Base-by-base conservation (phyloP, 192 early-diverging fungal genomes). In the Backusella macrospora region DNA sequence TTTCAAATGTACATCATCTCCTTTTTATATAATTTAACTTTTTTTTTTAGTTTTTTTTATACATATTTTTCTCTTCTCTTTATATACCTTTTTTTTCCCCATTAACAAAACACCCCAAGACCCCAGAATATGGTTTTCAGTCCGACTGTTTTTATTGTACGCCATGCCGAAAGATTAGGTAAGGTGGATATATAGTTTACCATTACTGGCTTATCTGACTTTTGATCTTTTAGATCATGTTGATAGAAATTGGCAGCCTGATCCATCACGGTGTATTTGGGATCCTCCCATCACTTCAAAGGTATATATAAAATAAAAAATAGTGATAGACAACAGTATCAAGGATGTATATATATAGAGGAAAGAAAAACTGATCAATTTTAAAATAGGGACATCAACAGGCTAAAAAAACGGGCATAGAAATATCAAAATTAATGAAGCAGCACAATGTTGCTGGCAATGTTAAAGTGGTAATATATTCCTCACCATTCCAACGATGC, bases 401-500 rank as follows among this genome's bases (percentile, higher is more conserved):
- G 44, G 55, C 80, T 7, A 37, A 75, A 46, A 77, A 75, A 55
- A 81, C 80, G n/a, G 80, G 80, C 0, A n/a, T 39, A 4, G 44
- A 70, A n/a, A 62, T 81, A 13, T 42, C 62, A 7, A 43, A 72
- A 16, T 23, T 81, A 5, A 44, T 77, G 34, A 62, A 44, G 3
- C 47, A 71, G 34, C 72, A 68, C 29, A 70, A 72, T 6, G 15
- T 77, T 8, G 48, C 74, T 39, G 62, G 40, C 4, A 75, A 48
- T 15, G 15, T 72, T 40, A 73, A 48, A 8, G n/a, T 81, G 21
- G 44, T 77, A 15, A 65, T 81, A 18, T 72, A 77, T 29, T 71
- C 72, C n/a, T 81, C 80, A 37, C 80, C 80, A 34, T 81, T 81
- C 55, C 80, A 78, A 21, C 76, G 80, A 21, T 81, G 80, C 37